phyloP scores from a whole-genome alignment of 2,329 filamentous ascomycete species.

The Thyridium curvatum region DNA sequence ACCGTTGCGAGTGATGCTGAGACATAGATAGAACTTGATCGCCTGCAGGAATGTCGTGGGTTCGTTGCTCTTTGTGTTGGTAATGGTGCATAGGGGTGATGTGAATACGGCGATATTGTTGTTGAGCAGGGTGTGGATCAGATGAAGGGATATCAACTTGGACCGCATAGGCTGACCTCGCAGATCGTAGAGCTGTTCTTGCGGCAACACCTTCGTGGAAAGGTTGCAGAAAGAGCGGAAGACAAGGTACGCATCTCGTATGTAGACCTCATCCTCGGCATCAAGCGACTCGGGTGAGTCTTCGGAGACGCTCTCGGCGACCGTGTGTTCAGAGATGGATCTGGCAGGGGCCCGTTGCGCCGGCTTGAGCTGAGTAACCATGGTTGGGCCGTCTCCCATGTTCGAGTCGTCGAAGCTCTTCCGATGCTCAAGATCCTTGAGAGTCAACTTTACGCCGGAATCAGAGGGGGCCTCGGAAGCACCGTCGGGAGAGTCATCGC shows the following conservation, averaged over 20 bases:
- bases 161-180: constrained; percentile 96
- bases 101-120: constrained; percentile 90
- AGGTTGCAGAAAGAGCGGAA: constrained; percentile 97
- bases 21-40: constrained; percentile 92
- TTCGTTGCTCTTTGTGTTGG: constrained; percentile 81
- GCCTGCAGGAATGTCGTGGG: constrained; percentile 89
- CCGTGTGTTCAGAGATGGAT: constrained; percentile 48
- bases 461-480: constrained; percentile 24
- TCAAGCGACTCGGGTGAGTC: constrained; percentile 56
- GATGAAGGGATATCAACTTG: constrained; percentile 89
- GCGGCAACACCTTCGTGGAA: constrained; percentile 82
- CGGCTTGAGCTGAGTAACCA: constrained; percentile 56
- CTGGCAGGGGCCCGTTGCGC: constrained; percentile 27
- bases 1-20: constrained; percentile 91
- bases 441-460: constrained; percentile 49
- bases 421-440: constrained; percentile 61
- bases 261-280: constrained; percentile 88
- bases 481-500: constrained; percentile 30
- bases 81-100: constrained; percentile 86
- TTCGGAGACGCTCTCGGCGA: constrained; percentile 45
- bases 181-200: constrained; percentile 88
- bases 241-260: constrained; percentile 93
- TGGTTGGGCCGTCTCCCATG: constrained; percentile 59
- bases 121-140: constrained; percentile 91
- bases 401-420: constrained; percentile 66